A percentile compares a stretch with the other conserved stretches of the same genome.
Evolutionary conservation across 2,329 filamentous ascomycete species (phyloP).

Genomic region (Fusarium miscanthi): DNA sequence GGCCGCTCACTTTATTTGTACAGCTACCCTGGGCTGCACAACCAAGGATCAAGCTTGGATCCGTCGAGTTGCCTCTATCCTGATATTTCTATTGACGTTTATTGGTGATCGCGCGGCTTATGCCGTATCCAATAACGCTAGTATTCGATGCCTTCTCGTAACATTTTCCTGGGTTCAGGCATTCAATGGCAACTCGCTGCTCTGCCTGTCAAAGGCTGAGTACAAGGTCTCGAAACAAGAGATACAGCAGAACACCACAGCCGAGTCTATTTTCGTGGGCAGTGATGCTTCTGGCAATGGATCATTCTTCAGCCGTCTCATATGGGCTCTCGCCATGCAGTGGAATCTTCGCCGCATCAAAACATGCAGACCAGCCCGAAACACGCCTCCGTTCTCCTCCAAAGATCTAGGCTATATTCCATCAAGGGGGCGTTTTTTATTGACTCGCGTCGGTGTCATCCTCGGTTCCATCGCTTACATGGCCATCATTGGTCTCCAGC

Average conservation of each 20-base stretch:
- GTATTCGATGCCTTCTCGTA: background rate
- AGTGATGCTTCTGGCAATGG: background rate
- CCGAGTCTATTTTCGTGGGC: background rate
- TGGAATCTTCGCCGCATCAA: background rate
- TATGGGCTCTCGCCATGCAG: background rate
- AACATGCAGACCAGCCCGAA: background rate
- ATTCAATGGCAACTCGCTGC: background rate
- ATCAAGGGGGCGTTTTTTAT: background rate
- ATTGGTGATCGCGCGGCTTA: background rate
- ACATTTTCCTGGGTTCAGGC: background rate
- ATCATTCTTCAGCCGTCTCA: background rate
- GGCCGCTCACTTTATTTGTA: background rate
- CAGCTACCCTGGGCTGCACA: background rate
- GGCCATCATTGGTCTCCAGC: background rate
- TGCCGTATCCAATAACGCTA: background rate
- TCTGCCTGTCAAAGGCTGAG: background rate
- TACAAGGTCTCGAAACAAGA: background rate
- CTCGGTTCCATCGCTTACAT: background rate
- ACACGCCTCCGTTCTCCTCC: background rate
- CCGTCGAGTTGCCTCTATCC: background rate
- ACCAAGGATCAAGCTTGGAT: background rate
- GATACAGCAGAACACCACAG: background rate
- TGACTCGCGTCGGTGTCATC: background rate
- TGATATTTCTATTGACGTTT: background rate
- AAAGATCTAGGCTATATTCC: background rate